Base-by-base conservation (phyloP, 2,329 filamentous ascomycete species). In the Corinectria fuckeliana region DNA sequence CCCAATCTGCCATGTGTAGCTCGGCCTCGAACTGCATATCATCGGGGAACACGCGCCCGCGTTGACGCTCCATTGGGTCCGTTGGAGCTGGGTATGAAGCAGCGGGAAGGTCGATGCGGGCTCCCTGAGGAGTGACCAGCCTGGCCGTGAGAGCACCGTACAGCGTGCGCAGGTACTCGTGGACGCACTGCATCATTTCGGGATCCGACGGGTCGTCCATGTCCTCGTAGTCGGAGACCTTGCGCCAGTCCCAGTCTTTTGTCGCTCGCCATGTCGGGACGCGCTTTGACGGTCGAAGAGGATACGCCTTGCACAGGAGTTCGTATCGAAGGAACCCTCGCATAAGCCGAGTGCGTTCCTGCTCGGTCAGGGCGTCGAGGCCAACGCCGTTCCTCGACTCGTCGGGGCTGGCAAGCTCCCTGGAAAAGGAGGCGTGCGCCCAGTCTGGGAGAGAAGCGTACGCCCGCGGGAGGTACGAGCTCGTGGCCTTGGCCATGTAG, bases 81-180 rank as follows among this genome's bases (percentile, higher is more conserved):
- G 13, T 14, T 9, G 39, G 13, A 2, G 13, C 21, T 4, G 23
- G 25, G 25, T 18, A 28, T 30, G 42, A 45, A 18, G 16, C 16
- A 14, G n/a, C 23, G 25, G 25, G 10, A 11, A 28, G 25, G 2
- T 28, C 16, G n/a, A 45, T 45, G 10, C 10, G n/a, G n/a, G 42
- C n/a, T 2, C 42, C 25, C 5, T 28, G 14, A 18, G 42, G 16
- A 18, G n/a, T 28, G 10, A 16, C 23, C 5, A 45, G 25, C 4
- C 49, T 28, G 16, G 49, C 41, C 4, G 44, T 45, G 26, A 60
- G 16, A 13, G 52, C 56, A 2, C 56, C 56, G 11, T 53, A 20
- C n/a, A 62, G n/a, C 2, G 56, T 48, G 4, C 60, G 51, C 13
- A 53, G 21, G 20, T 62, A 62, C 25, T 62, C 60, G 20, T 60